Percentiles rank a stretch among this genome's conserved stretches.
phyloP scores from a whole-genome alignment of 129 eudicot genomes.

The Lactuca sativa region DNA sequence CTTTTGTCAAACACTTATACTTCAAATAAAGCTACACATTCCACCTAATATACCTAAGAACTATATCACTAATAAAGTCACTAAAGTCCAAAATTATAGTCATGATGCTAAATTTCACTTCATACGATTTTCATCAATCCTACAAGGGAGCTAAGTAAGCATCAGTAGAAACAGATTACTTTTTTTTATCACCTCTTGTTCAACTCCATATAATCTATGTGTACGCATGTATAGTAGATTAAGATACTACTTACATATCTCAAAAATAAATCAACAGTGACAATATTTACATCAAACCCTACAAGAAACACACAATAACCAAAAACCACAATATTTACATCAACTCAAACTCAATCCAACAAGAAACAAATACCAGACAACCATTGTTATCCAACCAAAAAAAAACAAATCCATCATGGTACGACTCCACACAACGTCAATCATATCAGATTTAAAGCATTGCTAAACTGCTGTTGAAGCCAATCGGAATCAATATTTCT shows the following conservation, averaged over 20 bases:
- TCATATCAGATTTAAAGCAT: conserved; percentile 33
- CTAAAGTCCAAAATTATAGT: too few species aligned
- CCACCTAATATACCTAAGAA: too few species aligned
- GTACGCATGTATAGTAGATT: too few species aligned
- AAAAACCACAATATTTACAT: not conserved
- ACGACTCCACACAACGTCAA: not conserved
- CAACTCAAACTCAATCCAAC: conserved; percentile 8
- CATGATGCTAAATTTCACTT: too few species aligned
- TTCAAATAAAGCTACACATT: too few species aligned
- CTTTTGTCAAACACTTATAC: too few species aligned
- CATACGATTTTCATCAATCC: too few species aligned
- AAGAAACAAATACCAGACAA: not conserved
- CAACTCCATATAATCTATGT: too few species aligned
- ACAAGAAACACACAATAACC: not conserved
- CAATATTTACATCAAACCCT: conserved; percentile 17
- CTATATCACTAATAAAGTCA: too few species aligned
- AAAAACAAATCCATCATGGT: not conserved
- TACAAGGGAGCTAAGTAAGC: too few species aligned
- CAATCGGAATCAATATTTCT: conserved; percentile 20
- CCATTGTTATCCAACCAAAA: not conserved
- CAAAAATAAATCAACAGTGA: not conserved
- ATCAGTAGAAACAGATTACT: too few species aligned
- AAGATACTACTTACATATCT: not conserved
- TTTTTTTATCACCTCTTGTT: too few species aligned
- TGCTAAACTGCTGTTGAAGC: conserved; percentile 22